Conservation (phyloP, 768 basidiomycete genomes). For the Asterophora parasitica region DNA sequence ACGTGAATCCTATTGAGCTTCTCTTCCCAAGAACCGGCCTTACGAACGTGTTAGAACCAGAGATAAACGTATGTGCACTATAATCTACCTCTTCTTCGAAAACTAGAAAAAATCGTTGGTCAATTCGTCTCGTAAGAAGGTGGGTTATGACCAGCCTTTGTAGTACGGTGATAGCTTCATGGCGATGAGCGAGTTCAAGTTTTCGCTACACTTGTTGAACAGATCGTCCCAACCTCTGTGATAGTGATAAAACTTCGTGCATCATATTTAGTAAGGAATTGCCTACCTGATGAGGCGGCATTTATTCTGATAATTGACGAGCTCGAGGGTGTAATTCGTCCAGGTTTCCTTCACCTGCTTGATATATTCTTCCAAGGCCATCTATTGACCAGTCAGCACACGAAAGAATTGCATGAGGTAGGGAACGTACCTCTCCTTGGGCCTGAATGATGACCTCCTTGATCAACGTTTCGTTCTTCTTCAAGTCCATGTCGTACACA, state of each 20-base stretch:
- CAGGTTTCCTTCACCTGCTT: constrained; percentile 96
- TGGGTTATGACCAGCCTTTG: constrained; percentile 56
- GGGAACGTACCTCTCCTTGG: constrained; percentile 76
- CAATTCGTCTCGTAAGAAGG: not conserved
- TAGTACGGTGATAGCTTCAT: constrained; percentile 99
- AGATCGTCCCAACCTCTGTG: constrained; percentile 92
- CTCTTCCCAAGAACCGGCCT: constrained; percentile 93
- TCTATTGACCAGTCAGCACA: constrained; percentile 41
- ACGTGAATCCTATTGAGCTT: constrained; percentile 96
- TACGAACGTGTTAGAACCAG: constrained; percentile 7
- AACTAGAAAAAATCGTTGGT: constrained; percentile 37
- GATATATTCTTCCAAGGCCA: constrained; percentile 94
- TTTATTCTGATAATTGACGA: constrained; percentile 98
- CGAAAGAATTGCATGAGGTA: constrained; percentile 15
- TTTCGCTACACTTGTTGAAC: constrained; percentile 96
- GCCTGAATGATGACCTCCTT: constrained; percentile 96
- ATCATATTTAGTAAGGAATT: not conserved
- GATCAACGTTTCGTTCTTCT: constrained; percentile 85
- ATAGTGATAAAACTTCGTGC: constrained; percentile 7
- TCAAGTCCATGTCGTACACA: constrained; percentile 95
- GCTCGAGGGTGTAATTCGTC: constrained; percentile 91
- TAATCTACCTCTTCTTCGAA: constrained; percentile 80
- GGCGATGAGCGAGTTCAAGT: constrained; percentile 89
- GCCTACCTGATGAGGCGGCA: constrained; percentile 86
- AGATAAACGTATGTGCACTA: not conserved